Evolutionary conservation across 805 yeast species (phyloP), one percentile per base, ranked within the genome.

Genomic region (Wickerhamiella kazuoi): DNA sequence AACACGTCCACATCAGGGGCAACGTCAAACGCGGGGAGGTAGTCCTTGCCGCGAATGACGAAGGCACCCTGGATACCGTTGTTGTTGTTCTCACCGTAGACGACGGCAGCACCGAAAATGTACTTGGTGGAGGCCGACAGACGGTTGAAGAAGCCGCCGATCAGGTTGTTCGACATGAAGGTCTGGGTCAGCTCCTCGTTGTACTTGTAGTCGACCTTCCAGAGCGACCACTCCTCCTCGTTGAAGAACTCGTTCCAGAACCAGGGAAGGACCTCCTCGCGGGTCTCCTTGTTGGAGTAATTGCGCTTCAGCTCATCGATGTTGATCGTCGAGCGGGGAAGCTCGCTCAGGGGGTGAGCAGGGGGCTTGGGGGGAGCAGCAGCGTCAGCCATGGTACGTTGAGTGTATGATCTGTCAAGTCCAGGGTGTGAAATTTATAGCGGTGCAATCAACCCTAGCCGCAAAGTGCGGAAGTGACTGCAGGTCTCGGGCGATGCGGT

Each of bases 1-100:
- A 82, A 87, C 37, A 95, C 82, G 69, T 87, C 97, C 93, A 94
- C 84, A 68, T 90, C 98, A 64, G 98, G 96, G 59, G 97, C 98
- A 63, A 90, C 97, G 50, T 87, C 80, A 59, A 87, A 83, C 47
- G 95, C 98, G 63, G 96, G 94, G 42, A 53, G 72, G 59, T 54
- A 66, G 46, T 87, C 94, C 66, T 87, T 82, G 56, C 98, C 98
- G 70, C 97, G 84, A 58, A 87, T 77, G 58, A 90, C 65, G 72
- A 87, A 78, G 59, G 79, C 93, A 71, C 94, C 96, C 53, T 81
- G 68, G 61, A 87, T 86, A 71, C 96, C 97, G 68, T 87, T 87
- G 78, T 78, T 70, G 79, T 84, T 87, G 84, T 84, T 83, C 71
- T 81, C 96, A 67, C 98, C 98, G 69, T 80, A 87, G 52, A 90